These are phyloP conservation scores for Quercus phellos DNA, from an alignment of 331 rosid species.

Conservation along the genomic window DNA sequence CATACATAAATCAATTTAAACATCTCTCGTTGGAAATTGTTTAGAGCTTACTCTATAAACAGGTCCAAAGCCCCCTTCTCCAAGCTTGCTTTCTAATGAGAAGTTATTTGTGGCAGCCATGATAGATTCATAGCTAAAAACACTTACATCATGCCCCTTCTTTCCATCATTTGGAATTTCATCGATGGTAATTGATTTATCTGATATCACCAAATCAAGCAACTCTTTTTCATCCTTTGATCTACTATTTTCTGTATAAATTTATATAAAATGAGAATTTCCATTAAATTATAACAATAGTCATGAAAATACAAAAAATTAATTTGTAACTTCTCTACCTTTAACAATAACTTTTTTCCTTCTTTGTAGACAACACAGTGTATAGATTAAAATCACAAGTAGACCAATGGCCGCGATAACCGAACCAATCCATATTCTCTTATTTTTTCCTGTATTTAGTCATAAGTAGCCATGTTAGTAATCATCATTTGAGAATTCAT, in stretches of 20 bases:
- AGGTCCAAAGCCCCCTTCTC: slow-evolving; percentile 32
- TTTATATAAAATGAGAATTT: not conserved
- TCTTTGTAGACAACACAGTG: not conserved
- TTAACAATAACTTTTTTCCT: not conserved
- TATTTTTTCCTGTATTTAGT: not conserved
- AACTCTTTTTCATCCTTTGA: too few relatives aligned
- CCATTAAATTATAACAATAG: too few relatives aligned
- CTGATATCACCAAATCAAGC: too few relatives aligned
- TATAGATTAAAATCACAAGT: not conserved
- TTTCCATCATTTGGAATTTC: too few relatives aligned
- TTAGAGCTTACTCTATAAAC: slow-evolving; percentile 26
- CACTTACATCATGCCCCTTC: too few relatives aligned
- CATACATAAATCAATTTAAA: not conserved
- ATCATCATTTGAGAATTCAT: too few relatives aligned
- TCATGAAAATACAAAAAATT: not conserved
- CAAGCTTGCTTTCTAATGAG: slow-evolving; percentile 9
- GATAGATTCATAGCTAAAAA: slow-evolving; percentile 22
- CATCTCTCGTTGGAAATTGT: too few relatives aligned
- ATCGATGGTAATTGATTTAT: too few relatives aligned
- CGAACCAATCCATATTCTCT: not conserved
- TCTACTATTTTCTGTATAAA: not conserved
- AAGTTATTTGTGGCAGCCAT: slow-evolving; percentile 18
- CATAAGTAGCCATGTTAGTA: too few relatives aligned
- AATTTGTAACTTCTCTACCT: not conserved
- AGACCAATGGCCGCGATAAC: not conserved